A percentile compares a stretch with the other conserved stretches of the same genome.
These are phyloP conservation scores for Pisolithus tinctorius DNA, from an alignment of 768 basidiomycete genomes.

Conservation along the genomic window DNA sequence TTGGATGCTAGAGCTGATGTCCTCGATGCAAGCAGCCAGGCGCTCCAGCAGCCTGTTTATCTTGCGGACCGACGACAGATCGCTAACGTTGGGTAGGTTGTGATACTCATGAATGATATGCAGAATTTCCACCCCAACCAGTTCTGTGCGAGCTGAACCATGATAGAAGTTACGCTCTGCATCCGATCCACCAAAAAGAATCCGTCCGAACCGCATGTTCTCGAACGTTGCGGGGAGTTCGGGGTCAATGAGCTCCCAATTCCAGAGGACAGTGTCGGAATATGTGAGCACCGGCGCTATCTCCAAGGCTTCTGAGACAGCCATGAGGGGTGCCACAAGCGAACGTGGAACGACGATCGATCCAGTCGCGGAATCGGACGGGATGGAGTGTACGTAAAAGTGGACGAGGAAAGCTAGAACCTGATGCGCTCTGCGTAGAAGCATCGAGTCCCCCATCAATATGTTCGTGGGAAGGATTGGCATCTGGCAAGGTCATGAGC, in stretches of 20 bases:
- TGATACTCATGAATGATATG: conserved; percentile 84
- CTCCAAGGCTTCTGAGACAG: conserved; percentile 67
- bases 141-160: conserved; percentile 76
- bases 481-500: conserved; percentile 43
- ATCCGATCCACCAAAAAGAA: conserved; percentile 78
- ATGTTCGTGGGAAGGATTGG: conserved; percentile 54
- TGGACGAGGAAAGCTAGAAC: conserved; percentile 86
- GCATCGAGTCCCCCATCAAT: conserved; percentile 49
- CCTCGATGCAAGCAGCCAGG: conserved; percentile 63
- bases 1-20: conserved; percentile 64
- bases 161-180: conserved; percentile 86
- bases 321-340: conserved; percentile 70
- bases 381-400: conserved; percentile 83
- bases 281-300: conserved; percentile 95
- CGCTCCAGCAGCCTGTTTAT: conserved; percentile 67
- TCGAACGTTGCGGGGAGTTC: conserved; percentile 51
- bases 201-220: conserved; percentile 64
- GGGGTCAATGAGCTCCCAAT: conserved; percentile 61
- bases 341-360: conserved; percentile 63
- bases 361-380: conserved; percentile 30
- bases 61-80: conserved; percentile 56
- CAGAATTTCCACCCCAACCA: conserved; percentile 81
- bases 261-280: conserved; percentile 95
- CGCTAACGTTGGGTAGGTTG: conserved; percentile 61
- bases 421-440: conserved; percentile 79